phyloP scores from a whole-genome alignment of 495 filamentous ascomycete genomes.

The Hypoxylon intermedium region DNA sequence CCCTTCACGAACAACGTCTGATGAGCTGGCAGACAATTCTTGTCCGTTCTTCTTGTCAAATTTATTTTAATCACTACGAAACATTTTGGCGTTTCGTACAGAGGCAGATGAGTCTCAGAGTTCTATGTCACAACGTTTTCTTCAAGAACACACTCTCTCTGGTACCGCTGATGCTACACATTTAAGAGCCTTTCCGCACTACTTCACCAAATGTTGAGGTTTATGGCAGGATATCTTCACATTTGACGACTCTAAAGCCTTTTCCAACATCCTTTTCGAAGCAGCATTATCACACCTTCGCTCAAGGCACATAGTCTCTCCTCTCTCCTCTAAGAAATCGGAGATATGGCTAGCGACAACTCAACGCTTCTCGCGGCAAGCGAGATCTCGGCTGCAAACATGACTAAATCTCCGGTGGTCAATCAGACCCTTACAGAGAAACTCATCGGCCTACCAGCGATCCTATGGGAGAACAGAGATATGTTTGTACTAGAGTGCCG shows the following conservation, averaged over 20 bases:
- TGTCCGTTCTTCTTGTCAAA: conserved; percentile 1
- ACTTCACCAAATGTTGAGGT: neutral
- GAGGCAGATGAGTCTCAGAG: conserved; percentile 15
- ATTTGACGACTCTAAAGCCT: too few relatives aligned
- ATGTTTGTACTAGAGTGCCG: conserved; percentile 49
- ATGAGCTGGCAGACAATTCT: conserved; percentile 10
- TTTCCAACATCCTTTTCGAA: too few relatives aligned
- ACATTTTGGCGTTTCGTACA: neutral
- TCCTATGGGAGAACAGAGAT: conserved; percentile 66
- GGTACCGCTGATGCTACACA: neutral
- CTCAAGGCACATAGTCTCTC: neutral
- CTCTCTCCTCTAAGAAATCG: neutral
- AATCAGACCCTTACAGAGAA: conserved; percentile 33
- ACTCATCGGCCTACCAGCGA: conserved; percentile 21
- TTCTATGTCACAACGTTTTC: too few relatives aligned
- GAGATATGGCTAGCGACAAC: conserved; percentile 35
- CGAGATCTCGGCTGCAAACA: conserved; percentile 32
- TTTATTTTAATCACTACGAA: neutral
- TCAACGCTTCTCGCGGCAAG: conserved; percentile 27
- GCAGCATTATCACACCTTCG: neutral
- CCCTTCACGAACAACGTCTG: conserved; percentile 2
- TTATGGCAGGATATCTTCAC: too few relatives aligned
- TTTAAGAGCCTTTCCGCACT: neutral
- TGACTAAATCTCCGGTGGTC: conserved; percentile 13
- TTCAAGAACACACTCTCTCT: too few relatives aligned